A percentile compares a stretch with the other conserved stretches of the same genome.
Evolutionary conservation across 106 monocot species (phyloP).

Genomic region (Apostasia ramifera): DNA sequence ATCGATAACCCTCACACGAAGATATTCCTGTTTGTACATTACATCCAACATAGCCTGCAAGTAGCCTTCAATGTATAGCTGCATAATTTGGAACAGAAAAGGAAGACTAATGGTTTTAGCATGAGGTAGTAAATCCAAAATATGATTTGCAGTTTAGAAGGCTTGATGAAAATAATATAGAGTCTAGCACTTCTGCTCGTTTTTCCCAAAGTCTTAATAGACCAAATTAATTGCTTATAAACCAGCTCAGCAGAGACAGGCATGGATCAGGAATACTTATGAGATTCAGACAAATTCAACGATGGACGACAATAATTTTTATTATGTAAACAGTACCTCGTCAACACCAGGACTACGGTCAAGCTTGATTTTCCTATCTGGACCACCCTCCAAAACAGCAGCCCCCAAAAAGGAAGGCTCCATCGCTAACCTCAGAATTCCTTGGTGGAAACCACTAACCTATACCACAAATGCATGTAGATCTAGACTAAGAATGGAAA

Average conservation of each 20-base stretch:
- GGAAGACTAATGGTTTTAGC: background rate
- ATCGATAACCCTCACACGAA: constrained; percentile 77
- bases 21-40: constrained; percentile 77
- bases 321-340: constrained; percentile 45
- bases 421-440: constrained; percentile 81
- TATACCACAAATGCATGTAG: constrained; percentile 6
- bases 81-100: constrained; percentile 14
- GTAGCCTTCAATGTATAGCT: constrained; percentile 90
- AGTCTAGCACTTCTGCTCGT: no score
- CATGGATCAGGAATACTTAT: background rate
- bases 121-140: background rate
- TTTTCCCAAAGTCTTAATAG: background rate
- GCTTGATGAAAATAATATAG: no score
- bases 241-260: background rate
- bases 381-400: constrained; percentile 86
- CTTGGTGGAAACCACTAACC: constrained; percentile 91
- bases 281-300: background rate
- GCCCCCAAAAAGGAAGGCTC: constrained; percentile 74
- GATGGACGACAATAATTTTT: background rate
- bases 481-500: background rate
- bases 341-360: constrained; percentile 82
- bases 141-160: background rate
- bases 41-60: constrained; percentile 87
- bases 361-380: constrained; percentile 85
- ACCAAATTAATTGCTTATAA: background rate